A percentile compares a stretch with the other conserved stretches of the same genome.
Conservation (phyloP, 352 stramenopile species). For the Phytophthora citrophthora region DNA sequence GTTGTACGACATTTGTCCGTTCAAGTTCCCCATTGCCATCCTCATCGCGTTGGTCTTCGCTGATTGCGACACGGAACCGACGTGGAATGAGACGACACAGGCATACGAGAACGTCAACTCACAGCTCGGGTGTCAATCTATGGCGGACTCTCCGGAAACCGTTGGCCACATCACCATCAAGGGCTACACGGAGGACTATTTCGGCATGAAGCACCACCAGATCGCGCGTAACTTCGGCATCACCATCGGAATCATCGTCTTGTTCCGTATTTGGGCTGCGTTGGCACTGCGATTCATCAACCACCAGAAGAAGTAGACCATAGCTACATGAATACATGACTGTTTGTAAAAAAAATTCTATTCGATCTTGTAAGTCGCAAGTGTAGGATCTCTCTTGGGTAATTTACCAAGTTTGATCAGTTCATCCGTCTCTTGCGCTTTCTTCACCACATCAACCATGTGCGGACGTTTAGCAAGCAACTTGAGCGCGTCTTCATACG, state of each 20-base stretch:
- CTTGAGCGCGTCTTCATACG: background rate
- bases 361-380: background rate
- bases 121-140: conserved; percentile 16
- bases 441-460: conserved; percentile 2
- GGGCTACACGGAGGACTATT: conserved; percentile 12
- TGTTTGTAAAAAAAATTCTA: background rate
- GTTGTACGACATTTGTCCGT: conserved; percentile 26
- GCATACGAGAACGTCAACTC: conserved; percentile 13
- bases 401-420: background rate
- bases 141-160: conserved; percentile 9
- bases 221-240: conserved; percentile 23
- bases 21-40: conserved; percentile 29
- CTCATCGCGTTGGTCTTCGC: conserved; percentile 23
- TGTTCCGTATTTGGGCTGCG: conserved; percentile 1
- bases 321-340: conserved; percentile 6
- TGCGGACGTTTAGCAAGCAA: background rate
- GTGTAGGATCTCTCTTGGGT: background rate
- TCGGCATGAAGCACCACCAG: conserved; percentile 18
- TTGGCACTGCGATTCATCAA: conserved; percentile 13
- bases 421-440: background rate
- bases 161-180: conserved; percentile 18
- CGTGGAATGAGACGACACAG: conserved; percentile 8
- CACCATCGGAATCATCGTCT: conserved; percentile 10
- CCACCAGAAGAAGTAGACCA: conserved; percentile 1
- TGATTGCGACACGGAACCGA: conserved; percentile 5